Conservation (phyloP, 371 early-diverging fungal genomes). For the Mortierella sp. region DNA sequence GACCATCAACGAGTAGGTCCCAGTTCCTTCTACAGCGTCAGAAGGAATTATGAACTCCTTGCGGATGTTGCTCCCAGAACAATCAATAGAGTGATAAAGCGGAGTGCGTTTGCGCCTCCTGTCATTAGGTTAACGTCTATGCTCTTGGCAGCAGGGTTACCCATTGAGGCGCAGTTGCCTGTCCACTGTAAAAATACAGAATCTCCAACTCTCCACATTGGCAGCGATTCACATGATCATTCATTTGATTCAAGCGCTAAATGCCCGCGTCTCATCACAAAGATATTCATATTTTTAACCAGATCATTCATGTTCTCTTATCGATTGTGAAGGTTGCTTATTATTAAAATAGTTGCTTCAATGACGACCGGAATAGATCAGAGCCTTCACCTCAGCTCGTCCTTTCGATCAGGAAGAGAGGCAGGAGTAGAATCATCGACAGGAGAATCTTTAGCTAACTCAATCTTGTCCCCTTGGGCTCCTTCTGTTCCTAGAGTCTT, state of each 20-base stretch:
- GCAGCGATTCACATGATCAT: too few relatives aligned
- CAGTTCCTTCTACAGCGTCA: slow-evolving; percentile 22
- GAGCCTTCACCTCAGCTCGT: slow-evolving; percentile 3
- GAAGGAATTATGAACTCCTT: slow-evolving; percentile 42
- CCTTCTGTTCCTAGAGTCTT: slow-evolving; percentile 47
- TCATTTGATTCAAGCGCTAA: too few relatives aligned
- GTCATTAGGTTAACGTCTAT: slow-evolving; percentile 51
- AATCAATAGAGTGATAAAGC: slow-evolving; percentile 49
- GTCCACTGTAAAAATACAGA: slow-evolving; percentile 46
- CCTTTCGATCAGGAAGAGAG: not conserved
- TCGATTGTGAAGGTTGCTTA: too few relatives aligned
- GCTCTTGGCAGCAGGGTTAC: slow-evolving; percentile 17
- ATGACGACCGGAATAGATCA: not conserved
- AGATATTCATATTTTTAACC: too few relatives aligned
- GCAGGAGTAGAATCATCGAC: not conserved
- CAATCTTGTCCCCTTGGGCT: not conserved
- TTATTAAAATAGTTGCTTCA: not conserved
- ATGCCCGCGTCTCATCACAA: too few relatives aligned
- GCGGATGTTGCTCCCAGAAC: slow-evolving; percentile 39
- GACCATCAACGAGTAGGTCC: slow-evolving; percentile 43
- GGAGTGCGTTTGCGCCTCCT: slow-evolving; percentile 29
- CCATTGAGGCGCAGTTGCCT: slow-evolving; percentile 49
- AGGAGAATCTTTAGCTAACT: not conserved
- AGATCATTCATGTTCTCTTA: too few relatives aligned
- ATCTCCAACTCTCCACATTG: slow-evolving; percentile 47